Conservation (phyloP, 192 early-diverging fungal species). For the Podila epicladia region DNA sequence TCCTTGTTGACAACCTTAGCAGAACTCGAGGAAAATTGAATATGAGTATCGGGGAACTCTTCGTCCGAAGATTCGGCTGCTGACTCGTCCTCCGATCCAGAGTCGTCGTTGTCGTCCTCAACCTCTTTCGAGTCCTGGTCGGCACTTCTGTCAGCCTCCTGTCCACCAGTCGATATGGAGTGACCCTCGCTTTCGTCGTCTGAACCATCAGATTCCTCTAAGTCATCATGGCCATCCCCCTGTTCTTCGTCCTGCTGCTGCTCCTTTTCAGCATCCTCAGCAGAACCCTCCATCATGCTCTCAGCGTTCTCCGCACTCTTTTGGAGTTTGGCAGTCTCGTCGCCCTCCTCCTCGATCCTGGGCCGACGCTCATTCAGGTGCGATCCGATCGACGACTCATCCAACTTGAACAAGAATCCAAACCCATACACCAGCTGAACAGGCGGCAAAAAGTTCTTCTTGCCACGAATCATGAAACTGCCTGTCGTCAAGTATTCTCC, state of each 20-base stretch:
- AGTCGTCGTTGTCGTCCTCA: slow-evolving; percentile 39
- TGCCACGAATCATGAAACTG: slow-evolving; percentile 93
- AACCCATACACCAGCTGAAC: slow-evolving; percentile 96
- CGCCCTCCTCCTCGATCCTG: slow-evolving; percentile 28
- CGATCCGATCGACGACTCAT: slow-evolving; percentile 79
- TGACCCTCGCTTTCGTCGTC: slow-evolving; percentile 31
- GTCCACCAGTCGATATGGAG: slow-evolving; percentile 1
- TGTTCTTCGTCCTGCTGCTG: slow-evolving; percentile 13
- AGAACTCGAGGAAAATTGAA: slow-evolving; percentile 36
- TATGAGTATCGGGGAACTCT: slow-evolving; percentile 65
- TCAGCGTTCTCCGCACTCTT: slow-evolving; percentile 38
- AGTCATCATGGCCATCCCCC: slow-evolving; percentile 8
- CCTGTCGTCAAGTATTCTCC: slow-evolving; percentile 93
- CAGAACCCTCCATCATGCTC: neutral
- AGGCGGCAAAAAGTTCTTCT: slow-evolving; percentile 95
- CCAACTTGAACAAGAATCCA: slow-evolving; percentile 91
- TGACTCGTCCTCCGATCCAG: slow-evolving; percentile 35
- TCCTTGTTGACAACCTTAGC: slow-evolving; percentile 18
- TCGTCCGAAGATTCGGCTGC: slow-evolving; percentile 54
- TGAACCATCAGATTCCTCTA: slow-evolving; percentile 28
- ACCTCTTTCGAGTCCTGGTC: slow-evolving; percentile 7
- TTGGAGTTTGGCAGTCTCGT: neutral
- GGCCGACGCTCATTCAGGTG: slow-evolving; percentile 79
- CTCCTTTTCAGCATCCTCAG: neutral
- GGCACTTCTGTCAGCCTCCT: slow-evolving; percentile 7